Percentiles rank a stretch among this genome's conserved stretches.
Conservation (phyloP, 2,329 filamentous ascomycete species). For the Aciculosporium take region DNA sequence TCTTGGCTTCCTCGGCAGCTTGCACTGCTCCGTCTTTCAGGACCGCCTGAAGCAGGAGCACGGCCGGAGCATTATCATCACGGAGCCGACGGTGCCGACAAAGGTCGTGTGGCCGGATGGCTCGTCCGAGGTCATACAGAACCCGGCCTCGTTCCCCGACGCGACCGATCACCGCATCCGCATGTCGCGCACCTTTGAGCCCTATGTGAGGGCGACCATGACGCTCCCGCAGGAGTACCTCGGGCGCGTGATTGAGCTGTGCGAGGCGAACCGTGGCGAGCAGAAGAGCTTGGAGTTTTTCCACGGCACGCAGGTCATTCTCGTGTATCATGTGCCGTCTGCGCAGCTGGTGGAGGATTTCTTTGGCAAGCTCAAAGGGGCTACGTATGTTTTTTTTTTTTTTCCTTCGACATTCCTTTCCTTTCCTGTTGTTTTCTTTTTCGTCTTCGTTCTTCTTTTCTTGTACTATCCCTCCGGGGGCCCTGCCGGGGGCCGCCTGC, state of each 20-base stretch:
- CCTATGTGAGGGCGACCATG: constrained; percentile 59
- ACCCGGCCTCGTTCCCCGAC: constrained; percentile 79
- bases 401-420: neutral
- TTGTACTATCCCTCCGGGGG: too few species aligned
- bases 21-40: constrained; percentile 98
- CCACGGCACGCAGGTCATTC: constrained; percentile 78
- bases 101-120: constrained; percentile 70
- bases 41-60: constrained; percentile 90
- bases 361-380: constrained; percentile 89
- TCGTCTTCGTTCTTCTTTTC: too few species aligned
- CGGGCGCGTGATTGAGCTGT: constrained; percentile 87
- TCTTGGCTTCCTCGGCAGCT: constrained; percentile 84
- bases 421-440: neutral
- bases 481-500: too few species aligned
- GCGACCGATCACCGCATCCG: constrained; percentile 32
- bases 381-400: constrained; percentile 34
- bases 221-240: constrained; percentile 90
- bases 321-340: constrained; percentile 81
- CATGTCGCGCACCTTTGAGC: constrained; percentile 34
- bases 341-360: constrained; percentile 90
- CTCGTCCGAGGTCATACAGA: constrained; percentile 65
- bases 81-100: constrained; percentile 85
- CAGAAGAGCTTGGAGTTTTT: constrained; percentile 87
- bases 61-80: constrained; percentile 89
- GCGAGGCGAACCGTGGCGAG: constrained; percentile 74